Evolutionary conservation across 83 land plant genomes (phyloP), one percentile per base, ranked within the genome.

Genomic region (Picea abies): DNA sequence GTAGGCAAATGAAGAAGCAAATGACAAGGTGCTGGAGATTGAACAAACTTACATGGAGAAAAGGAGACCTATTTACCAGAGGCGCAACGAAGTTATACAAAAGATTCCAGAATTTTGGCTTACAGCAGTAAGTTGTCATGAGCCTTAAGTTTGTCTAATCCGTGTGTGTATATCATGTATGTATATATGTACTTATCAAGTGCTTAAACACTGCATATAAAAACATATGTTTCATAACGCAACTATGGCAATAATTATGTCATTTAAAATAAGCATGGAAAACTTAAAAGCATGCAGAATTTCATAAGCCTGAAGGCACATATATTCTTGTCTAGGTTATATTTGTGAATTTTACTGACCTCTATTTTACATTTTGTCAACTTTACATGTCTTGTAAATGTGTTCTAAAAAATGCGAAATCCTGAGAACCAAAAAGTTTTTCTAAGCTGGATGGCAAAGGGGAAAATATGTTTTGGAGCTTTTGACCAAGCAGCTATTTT

Each of bases 1-100:
- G 52, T 80, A 86, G 89, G 89, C 84, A 72, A 88, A 88, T 81
- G 90, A 88, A 81, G 90, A 86, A 70, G 90, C 90, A 73, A 88
- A 89, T 83, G 90, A 88, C 77, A 88, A 88, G 70, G 90, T 88
- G 22, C 86, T 88, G 66, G 90, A 86, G 81, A 89, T 88, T 58
- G 90, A 88, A 76, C 86, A 86, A 68, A 75, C 68, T 71, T 88
- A 88, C 81, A 88, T 86, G 63, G 85, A 88, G 76, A 86, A 86
- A 58, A 80, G 90, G 58, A 88, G 89, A 22, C 89, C 90, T 15
- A 81, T 88, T n/a, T 88, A 88, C 67, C 83, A 81, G 23, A 88
- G 82, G 78, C 79, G 89, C 35, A 86, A 83, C 65, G 90, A 88
- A 11, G 84, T 88, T 76, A 86, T 88, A 22, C 89, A 83, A 47